These are phyloP conservation scores for Cytospora chrysosperma DNA, from an alignment of 2,329 filamentous ascomycete genomes.

Conservation along the genomic window DNA sequence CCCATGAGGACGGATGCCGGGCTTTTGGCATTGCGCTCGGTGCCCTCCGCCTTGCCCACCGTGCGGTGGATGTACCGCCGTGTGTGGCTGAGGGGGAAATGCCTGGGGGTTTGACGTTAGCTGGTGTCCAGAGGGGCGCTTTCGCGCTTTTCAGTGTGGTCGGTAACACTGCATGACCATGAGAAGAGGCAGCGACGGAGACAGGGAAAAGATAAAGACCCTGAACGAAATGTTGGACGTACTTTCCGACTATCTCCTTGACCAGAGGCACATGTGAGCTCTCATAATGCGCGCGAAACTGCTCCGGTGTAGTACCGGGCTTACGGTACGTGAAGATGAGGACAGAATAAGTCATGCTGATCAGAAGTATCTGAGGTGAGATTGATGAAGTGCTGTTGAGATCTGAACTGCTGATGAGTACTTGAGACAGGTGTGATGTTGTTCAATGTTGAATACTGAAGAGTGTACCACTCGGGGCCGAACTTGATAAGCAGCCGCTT, in stretches of 20 bases:
- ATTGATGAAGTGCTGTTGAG: neutral
- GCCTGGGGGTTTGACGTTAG: neutral
- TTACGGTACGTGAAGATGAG: slow-evolving; percentile 27
- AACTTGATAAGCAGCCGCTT: neutral
- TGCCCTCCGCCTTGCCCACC: neutral
- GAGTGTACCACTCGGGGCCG: no score
- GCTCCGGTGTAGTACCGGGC: slow-evolving; percentile 27
- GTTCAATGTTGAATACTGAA: no score
- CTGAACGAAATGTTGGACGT: neutral
- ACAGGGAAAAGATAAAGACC: neutral
- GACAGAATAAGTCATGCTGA: slow-evolving; percentile 9
- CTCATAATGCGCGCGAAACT: slow-evolving; percentile 30
- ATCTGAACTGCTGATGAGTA: neutral
- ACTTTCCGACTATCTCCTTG: slow-evolving; percentile 26
- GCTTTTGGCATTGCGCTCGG: slow-evolving; percentile 17
- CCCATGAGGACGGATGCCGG: slow-evolving; percentile 26
- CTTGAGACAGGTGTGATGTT: neutral
- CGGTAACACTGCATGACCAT: neutral
- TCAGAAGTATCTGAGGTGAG: no score
- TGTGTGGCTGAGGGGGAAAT: slow-evolving; percentile 27
- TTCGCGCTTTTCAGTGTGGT: no score
- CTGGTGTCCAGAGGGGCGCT: neutral
- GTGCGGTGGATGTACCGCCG: slow-evolving; percentile 27
- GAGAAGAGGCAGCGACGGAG: neutral
- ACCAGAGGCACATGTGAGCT: slow-evolving; percentile 29